phyloP scores from a whole-genome alignment of 1,284 basidiomycete species.

The Leccinum discolor region DNA sequence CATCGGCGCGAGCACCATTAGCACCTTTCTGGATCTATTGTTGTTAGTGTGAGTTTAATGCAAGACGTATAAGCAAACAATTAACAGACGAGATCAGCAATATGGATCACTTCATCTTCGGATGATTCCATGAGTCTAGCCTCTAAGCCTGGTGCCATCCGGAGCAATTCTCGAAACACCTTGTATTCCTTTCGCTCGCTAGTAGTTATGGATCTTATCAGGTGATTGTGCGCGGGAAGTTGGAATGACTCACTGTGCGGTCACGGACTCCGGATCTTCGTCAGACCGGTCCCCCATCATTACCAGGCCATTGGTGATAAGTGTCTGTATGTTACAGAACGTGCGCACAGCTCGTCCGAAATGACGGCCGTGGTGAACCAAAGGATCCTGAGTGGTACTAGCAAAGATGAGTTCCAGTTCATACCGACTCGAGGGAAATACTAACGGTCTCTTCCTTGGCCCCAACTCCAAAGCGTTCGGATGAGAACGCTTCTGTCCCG shows the following conservation, averaged over 20 bases:
- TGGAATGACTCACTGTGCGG: neutral
- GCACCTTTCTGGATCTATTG: neutral
- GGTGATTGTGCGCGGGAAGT: neutral
- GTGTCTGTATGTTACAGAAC: neutral
- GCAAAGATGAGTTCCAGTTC: neutral
- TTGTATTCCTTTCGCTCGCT: neutral
- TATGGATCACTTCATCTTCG: neutral
- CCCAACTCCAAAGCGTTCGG: neutral
- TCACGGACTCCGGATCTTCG: neutral
- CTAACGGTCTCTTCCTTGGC: neutral
- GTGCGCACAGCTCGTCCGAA: neutral
- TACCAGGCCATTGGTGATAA: neutral
- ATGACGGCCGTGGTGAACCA: neutral
- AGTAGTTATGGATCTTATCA: neutral
- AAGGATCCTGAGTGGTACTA: neutral
- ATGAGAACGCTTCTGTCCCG: neutral
- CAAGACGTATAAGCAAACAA: neutral
- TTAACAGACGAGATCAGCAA: neutral
- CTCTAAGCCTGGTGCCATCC: neutral
- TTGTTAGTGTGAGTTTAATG: neutral
- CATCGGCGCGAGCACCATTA: neutral
- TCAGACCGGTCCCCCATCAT: neutral
- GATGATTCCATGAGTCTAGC: neutral
- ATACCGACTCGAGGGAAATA: neutral
- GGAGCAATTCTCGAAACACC: neutral